Evolutionary conservation across 2,329 filamentous ascomycete species (phyloP), one percentile per base, ranked within the genome.

Genomic region (Westerdykella aurantiaca): DNA sequence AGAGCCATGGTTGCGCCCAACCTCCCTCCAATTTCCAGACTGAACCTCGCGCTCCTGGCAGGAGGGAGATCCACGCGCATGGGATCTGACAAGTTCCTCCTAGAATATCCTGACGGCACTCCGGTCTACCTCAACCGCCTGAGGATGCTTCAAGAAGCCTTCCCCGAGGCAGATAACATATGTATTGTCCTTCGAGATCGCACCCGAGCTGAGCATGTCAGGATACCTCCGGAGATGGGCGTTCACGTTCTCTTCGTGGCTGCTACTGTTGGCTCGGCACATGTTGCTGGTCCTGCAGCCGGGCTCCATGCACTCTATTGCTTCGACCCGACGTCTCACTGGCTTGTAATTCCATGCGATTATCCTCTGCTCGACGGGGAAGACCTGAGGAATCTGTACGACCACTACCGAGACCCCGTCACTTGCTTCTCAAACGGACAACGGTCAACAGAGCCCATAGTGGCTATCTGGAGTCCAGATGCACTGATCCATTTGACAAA

Each of bases 291-390:
- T 3, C 45, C 45, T 4, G 39, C 45, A 31, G 45, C 45, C 4
- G 42, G 45, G 12, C 42, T 48, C 10, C 34, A 44, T n/a, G 39
- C 46, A 23, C 42, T 43, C 18, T 43, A 48, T 22, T 40, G 34
- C 11, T 23, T 37, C 25, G 37, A 41, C 16, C 33, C 42, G 18
- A 16, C 16, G 7, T 42, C 43, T 11, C 31, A 21, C 9, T 48
- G 40, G 42, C 21, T 48, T 10, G 22, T 48, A 5, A 21, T 48
- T 7, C 42, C 42, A 13, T 48, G 46, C 38, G 39, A 48, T 34
- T 45, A 45, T 18, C 42, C 46, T 31, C 21, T 48, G 10, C 39
- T 48, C 7, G 31, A 38, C 13, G 42, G 39, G 11, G 42, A 39
- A 34, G 46, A 42, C 37, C 29, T 45, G 23, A 37, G 18, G 18